Evolutionary conservation across 805 yeast genomes (phyloP).

Genomic region (Deakozyma indianensis): DNA sequence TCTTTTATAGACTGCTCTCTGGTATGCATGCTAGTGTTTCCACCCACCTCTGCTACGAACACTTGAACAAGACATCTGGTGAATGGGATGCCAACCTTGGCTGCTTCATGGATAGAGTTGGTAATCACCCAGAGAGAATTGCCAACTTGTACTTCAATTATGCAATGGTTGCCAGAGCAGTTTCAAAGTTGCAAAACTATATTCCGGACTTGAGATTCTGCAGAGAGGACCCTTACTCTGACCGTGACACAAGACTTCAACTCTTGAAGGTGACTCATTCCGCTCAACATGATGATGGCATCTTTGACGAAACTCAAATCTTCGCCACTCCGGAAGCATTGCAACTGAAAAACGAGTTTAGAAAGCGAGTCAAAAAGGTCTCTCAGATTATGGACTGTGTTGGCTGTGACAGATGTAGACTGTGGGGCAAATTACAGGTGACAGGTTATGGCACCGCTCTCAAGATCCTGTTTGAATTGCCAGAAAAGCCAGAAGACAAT

Average conservation of each 20-base stretch:
- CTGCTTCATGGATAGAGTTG: constrained; percentile 80
- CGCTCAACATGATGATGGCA: constrained; percentile 18
- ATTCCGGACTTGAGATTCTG: constrained; percentile 39
- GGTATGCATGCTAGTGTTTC: constrained; percentile 96
- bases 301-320: constrained; percentile 38
- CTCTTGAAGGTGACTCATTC: constrained; percentile 25
- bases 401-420: constrained; percentile 92
- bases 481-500: constrained; percentile 32
- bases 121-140: constrained; percentile 75
- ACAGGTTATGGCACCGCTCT: constrained; percentile 96
- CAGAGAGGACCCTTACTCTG: constrained; percentile 24
- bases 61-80: constrained; percentile 53
- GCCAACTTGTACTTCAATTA: constrained; percentile 86
- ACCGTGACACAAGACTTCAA: constrained; percentile 30
- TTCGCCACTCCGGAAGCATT: constrained; percentile 26
- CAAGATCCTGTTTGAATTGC: constrained; percentile 72
- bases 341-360: constrained; percentile 68
- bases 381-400: constrained; percentile 95
- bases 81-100: constrained; percentile 74
- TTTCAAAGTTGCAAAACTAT: constrained; percentile 49
- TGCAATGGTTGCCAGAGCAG: constrained; percentile 70
- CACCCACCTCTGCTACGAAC: constrained; percentile 81
- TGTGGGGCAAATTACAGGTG: constrained; percentile 97
- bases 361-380: constrained; percentile 74
- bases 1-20: constrained; percentile 72